Percentiles rank a stretch among this genome's conserved stretches.
Evolutionary conservation across 495 filamentous ascomycete species (phyloP).

Genomic region (Baudoinia panamericana): DNA sequence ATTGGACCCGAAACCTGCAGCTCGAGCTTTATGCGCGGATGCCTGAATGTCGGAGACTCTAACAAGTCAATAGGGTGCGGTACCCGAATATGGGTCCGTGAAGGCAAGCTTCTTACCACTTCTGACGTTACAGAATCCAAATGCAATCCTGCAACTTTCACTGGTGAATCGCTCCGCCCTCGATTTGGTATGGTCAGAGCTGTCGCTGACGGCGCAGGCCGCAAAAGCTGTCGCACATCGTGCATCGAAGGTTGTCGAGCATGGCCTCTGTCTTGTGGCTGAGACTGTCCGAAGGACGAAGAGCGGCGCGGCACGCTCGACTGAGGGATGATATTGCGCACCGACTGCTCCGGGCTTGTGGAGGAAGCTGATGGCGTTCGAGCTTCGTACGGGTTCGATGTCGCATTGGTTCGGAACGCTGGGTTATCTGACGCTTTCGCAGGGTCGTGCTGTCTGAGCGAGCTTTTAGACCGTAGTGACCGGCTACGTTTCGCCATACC

Average conservation of each 20-base stretch:
- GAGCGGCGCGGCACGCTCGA: constrained; percentile 28
- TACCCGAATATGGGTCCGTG: constrained; percentile 24
- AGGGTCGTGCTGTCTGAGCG: too few relatives aligned
- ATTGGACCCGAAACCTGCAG: constrained; percentile 28
- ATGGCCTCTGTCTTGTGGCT: constrained; percentile 8
- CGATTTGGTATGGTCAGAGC: constrained; percentile 23
- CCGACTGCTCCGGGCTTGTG: constrained; percentile 23
- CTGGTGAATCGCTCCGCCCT: constrained; percentile 25
- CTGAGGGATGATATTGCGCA: constrained; percentile 28
- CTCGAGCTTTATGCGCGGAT: constrained; percentile 28
- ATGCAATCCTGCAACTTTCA: constrained; percentile 21
- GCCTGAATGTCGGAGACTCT: constrained; percentile 26
- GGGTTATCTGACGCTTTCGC: not conserved
- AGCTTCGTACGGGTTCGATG: constrained; percentile 10
- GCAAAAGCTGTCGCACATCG: constrained; percentile 5
- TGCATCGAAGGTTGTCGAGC: constrained; percentile 7
- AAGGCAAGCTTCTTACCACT: constrained; percentile 24
- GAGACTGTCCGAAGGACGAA: constrained; percentile 21
- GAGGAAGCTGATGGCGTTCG: constrained; percentile 22
- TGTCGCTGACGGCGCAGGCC: constrained; percentile 13
- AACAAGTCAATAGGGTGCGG: constrained; percentile 25
- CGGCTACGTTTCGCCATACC: not conserved
- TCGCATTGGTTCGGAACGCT: not conserved
- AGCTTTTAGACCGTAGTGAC: too few relatives aligned
- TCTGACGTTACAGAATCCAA: constrained; percentile 24